These are phyloP conservation scores for Lepidium africanum DNA, from an alignment of 345 rosid genomes.

Conservation along the genomic window DNA sequence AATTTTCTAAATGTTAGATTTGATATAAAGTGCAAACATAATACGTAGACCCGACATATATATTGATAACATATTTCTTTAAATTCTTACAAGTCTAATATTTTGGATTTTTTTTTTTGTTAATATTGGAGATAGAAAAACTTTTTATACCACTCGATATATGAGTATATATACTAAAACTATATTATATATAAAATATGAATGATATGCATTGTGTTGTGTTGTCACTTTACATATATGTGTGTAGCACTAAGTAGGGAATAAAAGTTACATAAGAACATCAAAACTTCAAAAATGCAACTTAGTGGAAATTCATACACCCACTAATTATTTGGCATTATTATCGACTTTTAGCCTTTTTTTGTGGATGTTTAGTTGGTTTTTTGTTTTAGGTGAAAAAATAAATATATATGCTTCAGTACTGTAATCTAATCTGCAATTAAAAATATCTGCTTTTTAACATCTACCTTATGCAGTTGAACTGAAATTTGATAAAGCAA, in stretches of 20 bases:
- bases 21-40: not conserved
- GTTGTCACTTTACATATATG: slow-evolving; percentile 14
- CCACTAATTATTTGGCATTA: slow-evolving; percentile 33
- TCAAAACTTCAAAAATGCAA: slow-evolving; percentile 25
- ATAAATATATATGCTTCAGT: too few relatives aligned
- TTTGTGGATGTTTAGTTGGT: slow-evolving; percentile 21
- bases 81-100: not conserved
- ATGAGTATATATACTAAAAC: not conserved
- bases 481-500: too few relatives aligned
- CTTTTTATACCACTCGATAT: not conserved
- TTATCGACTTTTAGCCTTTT: slow-evolving; percentile 20
- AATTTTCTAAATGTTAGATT: not conserved
- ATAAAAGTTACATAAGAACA: slow-evolving; percentile 26
- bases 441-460: too few relatives aligned
- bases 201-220: not conserved
- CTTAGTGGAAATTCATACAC: slow-evolving; percentile 27
- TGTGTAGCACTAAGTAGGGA: slow-evolving; percentile 24
- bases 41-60: not conserved
- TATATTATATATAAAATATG: not conserved
- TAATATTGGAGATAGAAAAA: not conserved
- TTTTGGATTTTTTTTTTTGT: too few relatives aligned
- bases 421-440: too few relatives aligned
- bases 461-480: too few relatives aligned
- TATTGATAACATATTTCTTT: not conserved
- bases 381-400: slow-evolving; percentile 12